Evolutionary conservation across 805 yeast genomes (phyloP).

Genomic region (Crinitomyces ghanaensis): DNA sequence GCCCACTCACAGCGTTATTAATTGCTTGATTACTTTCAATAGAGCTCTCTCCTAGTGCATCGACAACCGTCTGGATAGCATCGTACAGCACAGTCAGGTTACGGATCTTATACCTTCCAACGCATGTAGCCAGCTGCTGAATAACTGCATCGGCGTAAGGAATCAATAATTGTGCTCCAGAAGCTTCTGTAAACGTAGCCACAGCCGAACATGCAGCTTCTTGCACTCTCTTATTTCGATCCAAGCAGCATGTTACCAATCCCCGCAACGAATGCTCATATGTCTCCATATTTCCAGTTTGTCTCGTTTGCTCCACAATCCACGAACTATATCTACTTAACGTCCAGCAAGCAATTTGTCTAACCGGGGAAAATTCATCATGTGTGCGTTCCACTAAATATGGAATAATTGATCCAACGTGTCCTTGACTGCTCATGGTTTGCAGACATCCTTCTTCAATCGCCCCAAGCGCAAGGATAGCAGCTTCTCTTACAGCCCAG

Average conservation of each 20-base stretch:
- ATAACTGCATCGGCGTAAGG: conserved; percentile 58
- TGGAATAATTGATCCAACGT: conserved; percentile 73
- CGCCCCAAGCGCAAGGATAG: conserved; percentile 86
- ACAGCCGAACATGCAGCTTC: conserved; percentile 86
- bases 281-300: conserved; percentile 34
- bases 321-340: conserved; percentile 73
- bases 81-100: conserved; percentile 78
- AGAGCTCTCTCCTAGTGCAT: too few species aligned
- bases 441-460: conserved; percentile 81
- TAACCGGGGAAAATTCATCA: conserved; percentile 70
- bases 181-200: conserved; percentile 68
- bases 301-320: conserved; percentile 41
- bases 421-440: conserved; percentile 50
- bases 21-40: conserved; percentile 31
- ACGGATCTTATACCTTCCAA: conserved; percentile 66
- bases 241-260: conserved; percentile 63
- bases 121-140: conserved; percentile 61
- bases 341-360: conserved; percentile 96
- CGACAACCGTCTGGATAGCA: conserved; percentile 78
- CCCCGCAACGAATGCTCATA: conserved; percentile 71
- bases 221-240: conserved; percentile 85
- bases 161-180: conserved; percentile 53
- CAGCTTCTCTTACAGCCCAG: conserved; percentile 90
- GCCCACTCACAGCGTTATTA: conserved; percentile 29
- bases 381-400: conserved; percentile 68